These are phyloP conservation scores for Pythium utonaiense DNA, from an alignment of 352 stramenopile species.

Conservation along the genomic window DNA sequence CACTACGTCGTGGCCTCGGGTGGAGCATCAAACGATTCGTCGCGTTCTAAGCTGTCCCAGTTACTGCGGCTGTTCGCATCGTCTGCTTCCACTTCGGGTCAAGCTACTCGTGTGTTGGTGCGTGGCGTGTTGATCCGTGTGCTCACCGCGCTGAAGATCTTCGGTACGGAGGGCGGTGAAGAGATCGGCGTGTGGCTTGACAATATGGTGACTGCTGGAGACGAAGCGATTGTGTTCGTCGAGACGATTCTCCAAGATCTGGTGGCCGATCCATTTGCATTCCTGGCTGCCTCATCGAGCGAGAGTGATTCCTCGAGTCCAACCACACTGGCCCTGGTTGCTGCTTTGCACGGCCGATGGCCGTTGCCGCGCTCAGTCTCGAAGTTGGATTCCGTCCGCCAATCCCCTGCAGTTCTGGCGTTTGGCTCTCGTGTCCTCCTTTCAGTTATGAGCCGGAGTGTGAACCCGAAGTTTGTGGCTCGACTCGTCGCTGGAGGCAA, in stretches of 20 bases:
- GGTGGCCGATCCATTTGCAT: conserved; percentile 22
- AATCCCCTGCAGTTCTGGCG: conserved; percentile 4
- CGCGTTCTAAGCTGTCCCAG: conserved; percentile 57
- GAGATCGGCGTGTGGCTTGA: conserved; percentile 70
- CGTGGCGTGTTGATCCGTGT: conserved; percentile 50
- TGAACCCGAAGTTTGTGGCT: conserved; percentile 2
- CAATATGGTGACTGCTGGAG: conserved; percentile 38
- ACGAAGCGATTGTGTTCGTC: conserved; percentile 16
- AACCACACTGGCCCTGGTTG: conserved; percentile 12
- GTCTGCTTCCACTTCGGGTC: conserved; percentile 18
- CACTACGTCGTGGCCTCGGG: conserved; percentile 43
- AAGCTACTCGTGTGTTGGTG: conserved; percentile 36
- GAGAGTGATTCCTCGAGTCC: conserved; percentile 10
- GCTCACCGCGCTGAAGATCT: conserved; percentile 51
- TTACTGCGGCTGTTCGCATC: conserved; percentile 56
- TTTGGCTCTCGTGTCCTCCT: conserved; percentile 22
- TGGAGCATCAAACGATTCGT: conserved; percentile 10
- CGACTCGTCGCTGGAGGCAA: not conserved
- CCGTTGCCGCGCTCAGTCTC: not conserved
- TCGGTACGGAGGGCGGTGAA: conserved; percentile 35
- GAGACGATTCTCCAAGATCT: conserved; percentile 23
- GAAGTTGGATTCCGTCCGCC: conserved; percentile 7
- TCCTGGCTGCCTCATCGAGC: not conserved
- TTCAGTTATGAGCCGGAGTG: conserved; percentile 10
- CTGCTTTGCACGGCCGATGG: conserved; percentile 6